Evolutionary conservation across 495 filamentous ascomycete genomes (phyloP), one percentile per base, ranked within the genome.

Genomic region (Tirmania nivea): DNA sequence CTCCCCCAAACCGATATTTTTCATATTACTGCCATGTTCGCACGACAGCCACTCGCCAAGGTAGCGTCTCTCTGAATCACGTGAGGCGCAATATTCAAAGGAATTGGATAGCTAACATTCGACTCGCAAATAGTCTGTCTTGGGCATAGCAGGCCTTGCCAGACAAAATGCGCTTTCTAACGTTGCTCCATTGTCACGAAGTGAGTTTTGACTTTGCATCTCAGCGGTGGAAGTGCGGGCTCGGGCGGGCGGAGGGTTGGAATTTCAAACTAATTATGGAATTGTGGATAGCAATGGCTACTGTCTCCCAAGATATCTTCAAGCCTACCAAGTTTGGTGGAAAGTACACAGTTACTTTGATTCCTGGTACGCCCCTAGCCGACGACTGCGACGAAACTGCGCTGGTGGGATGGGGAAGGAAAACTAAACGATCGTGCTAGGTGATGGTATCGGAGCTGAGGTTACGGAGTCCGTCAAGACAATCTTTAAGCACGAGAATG

Each of bases 401-500:
- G 48, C 20, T 4, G 39, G 14, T 45, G 39, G 17, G 14, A 45
- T 14, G 39, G 25, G 25, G 34, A 21, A 50, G 12, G 35, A 1
- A 12, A 6, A 17, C 48, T 49, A 14, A 12, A 25, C 52, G 50
- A 31, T 31, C 25, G 34, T 31, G 50, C 14, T 34, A 83, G 80
- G 90, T 69, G 90, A 97, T 66, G 90, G 90, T 71, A 94, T 97
- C 65, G 90, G 90, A 69, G 86, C 86, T 66, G 90, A 97, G 70
- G 88, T 96, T 54, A 86, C 90, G 56, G 90, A 96, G 70, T 89
- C 86, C 49, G 88, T 97, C 58, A 94, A 94, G 77, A 90, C 87
- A 49, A 83, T 97, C 67, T 97, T 95, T 79, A 97, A 95, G 78
- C 87, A 87, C 65, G 89, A 96, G 74, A 96, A 93, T 67, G 92